Evolutionary conservation across 768 basidiomycete species (phyloP).

Genomic region (Dentipellis fragilis): DNA sequence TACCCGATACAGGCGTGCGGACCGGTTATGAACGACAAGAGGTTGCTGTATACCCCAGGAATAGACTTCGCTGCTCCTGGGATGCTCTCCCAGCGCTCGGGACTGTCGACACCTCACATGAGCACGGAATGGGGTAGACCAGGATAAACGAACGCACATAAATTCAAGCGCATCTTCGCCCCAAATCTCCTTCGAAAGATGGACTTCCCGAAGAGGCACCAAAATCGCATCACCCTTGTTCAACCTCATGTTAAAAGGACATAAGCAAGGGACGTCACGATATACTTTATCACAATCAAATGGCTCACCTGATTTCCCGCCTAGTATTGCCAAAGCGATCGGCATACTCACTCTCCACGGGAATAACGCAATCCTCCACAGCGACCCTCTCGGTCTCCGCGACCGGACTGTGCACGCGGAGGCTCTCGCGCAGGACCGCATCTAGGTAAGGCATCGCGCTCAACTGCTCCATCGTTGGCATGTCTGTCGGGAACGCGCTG

Average conservation of each 20-base stretch:
- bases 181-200: constrained; percentile 11
- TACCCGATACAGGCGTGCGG: constrained; percentile 13
- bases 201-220: constrained; percentile 6
- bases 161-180: constrained; percentile 16
- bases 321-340: constrained; percentile 10
- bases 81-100: constrained; percentile 13
- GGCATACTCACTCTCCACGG: constrained; percentile 8
- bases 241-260: neutral
- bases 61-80: constrained; percentile 3
- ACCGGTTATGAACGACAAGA: constrained; percentile 10
- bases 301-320: constrained; percentile 10
- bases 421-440: constrained; percentile 6
- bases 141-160: constrained; percentile 10
- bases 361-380: constrained; percentile 10
- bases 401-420: constrained; percentile 13
- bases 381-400: constrained; percentile 4
- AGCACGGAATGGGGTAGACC: neutral
- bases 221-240: constrained; percentile 7
- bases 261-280: neutral
- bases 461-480: constrained; percentile 61
- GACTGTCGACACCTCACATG: neutral
- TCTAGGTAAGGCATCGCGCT: constrained; percentile 57
- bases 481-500: constrained; percentile 38
- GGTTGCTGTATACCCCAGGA: constrained; percentile 9
- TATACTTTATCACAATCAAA: too few relatives aligned